Conservation (phyloP, 2,329 filamentous ascomycete species). For the Tolypocladium nubicola region DNA sequence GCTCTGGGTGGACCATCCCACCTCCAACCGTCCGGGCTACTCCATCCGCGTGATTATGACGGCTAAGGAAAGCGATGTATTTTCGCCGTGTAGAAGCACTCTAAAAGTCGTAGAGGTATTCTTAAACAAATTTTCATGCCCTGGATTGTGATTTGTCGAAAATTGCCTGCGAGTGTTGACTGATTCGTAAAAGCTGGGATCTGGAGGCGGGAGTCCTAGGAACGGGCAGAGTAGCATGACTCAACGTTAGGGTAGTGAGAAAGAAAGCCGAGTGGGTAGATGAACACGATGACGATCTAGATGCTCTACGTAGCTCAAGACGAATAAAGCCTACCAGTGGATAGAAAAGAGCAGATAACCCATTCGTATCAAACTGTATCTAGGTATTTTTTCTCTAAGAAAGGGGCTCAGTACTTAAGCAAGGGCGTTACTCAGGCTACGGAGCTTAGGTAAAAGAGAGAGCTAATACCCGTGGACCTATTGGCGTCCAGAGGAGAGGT, state of each 20-base stretch:
- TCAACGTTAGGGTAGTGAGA: constrained; percentile 5
- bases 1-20: no score
- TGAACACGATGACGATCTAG: background rate
- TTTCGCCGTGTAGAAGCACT: background rate
- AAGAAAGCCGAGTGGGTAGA: background rate
- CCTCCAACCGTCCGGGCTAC: no score
- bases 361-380: no score
- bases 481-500: no score
- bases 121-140: no score
- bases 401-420: background rate
- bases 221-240: constrained; percentile 22
- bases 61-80: no score
- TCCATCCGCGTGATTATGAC: no score
- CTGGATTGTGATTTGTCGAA: background rate
- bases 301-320: background rate
- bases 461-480: no score
- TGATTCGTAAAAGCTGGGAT: constrained; percentile 28
- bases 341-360: background rate
- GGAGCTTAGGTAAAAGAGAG: background rate
- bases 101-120: background rate
- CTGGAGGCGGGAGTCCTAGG: constrained; percentile 23
- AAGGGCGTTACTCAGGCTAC: background rate
- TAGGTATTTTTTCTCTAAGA: background rate
- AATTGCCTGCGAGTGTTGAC: no score
- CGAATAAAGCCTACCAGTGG: background rate